Evolutionary conservation across 805 yeast species (phyloP).

Genomic region (Yarrowia alimentaria): DNA sequence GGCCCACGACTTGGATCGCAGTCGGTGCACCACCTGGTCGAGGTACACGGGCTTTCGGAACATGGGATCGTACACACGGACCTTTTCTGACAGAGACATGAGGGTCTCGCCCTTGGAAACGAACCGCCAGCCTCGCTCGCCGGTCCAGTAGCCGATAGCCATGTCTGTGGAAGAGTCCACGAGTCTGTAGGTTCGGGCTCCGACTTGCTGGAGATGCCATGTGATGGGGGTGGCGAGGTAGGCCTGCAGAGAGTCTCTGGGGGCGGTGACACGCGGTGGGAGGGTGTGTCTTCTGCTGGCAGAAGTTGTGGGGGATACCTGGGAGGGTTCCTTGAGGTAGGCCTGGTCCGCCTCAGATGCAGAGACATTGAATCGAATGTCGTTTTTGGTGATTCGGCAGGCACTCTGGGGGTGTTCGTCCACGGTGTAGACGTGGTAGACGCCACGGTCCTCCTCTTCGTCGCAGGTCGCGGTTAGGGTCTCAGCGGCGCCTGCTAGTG

Average conservation of each 20-base stretch:
- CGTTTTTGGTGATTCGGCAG: constrained; percentile 1
- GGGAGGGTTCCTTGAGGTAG: constrained; percentile 5
- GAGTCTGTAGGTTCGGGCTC: constrained; percentile 22
- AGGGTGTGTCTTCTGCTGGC: neutral
- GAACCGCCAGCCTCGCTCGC: constrained; percentile 28
- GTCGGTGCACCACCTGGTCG: constrained; percentile 24
- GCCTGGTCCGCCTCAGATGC: constrained; percentile 18
- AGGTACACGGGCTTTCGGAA: constrained; percentile 22
- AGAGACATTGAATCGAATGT: constrained; percentile 8
- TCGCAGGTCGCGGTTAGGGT: neutral
- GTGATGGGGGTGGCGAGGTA: constrained; percentile 29
- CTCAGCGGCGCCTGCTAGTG: neutral
- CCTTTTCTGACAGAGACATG: constrained; percentile 15
- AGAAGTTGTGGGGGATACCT: neutral
- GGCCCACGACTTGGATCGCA: constrained; percentile 18
- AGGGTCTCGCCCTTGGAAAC: constrained; percentile 26
- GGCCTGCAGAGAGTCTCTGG: constrained; percentile 12
- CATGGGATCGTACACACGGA: constrained; percentile 10
- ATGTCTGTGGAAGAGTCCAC: constrained; percentile 32
- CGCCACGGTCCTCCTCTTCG: constrained; percentile 1
- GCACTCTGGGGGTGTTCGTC: constrained; percentile 15
- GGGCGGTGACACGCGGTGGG: constrained; percentile 10
- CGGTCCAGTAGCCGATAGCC: constrained; percentile 32
- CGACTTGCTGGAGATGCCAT: constrained; percentile 30
- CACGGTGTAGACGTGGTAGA: constrained; percentile 15